Evolutionary conservation across 2,329 filamentous ascomycete species (phyloP), one percentile per base, ranked within the genome.

Genomic region (Trichoderma atroviride): DNA sequence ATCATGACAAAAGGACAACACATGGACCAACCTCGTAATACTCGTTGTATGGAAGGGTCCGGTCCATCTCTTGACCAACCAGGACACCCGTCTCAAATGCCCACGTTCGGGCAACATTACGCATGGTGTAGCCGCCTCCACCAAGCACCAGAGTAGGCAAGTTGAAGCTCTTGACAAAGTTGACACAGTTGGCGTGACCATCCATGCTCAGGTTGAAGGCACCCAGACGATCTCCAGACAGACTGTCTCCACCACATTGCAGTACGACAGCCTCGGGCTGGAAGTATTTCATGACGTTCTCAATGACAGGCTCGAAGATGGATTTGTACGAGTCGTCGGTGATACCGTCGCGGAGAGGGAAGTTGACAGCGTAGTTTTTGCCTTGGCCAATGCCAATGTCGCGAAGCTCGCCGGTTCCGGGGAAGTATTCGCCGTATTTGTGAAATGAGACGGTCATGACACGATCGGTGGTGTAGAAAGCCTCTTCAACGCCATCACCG

Each of bases 191-290:
- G 73, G 95, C 94, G 79, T 99, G 96, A 4, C 95, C 95, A 75
- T 91, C 90, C 88, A 99, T 97, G 81, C 96, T 98, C 71, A 99
- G 86, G 79, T 98, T 99, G 86, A 99, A 99, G 79, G 94, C 96
- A 64, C 96, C 96, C 0, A 99, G 87, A 43, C 96, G 90, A 80
- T 99, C 96, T 59, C 96, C 95, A 33, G 94, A 97, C 19, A 99
- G 86, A 75, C 92, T 96, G 82, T 99, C 96, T 60, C 95, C 95
- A 68, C 96, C 96, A 76, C 96, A 99, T 79, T 99, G 96, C 4
- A 99, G 86, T 5, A 98, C 96, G 67, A 99, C 95, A 4, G 94
- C 95, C 74, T 94, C 90, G 0, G 96, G 96, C 69, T 91, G 90
- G 83, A 94, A 99, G 76, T 91, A 94, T 69, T 92, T 88, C 83